Evolutionary conservation across 163 green algal species (phyloP), one percentile per base, ranked within the genome.

Genomic region (Smithsoniella earleae): DNA sequence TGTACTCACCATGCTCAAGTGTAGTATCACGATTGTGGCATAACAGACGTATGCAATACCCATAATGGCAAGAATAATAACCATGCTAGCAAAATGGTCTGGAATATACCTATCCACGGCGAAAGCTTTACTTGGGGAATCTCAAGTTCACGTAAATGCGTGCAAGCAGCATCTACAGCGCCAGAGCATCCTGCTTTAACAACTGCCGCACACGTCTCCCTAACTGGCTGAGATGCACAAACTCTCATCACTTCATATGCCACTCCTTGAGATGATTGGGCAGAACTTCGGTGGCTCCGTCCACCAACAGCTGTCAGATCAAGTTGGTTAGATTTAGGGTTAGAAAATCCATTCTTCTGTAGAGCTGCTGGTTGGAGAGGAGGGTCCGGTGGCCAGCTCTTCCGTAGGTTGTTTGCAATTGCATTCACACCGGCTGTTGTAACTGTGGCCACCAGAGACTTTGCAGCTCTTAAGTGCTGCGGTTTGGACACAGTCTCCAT

Each of bases 381-480:
- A n/a, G n/a, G n/a, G n/a, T 27, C 25, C 13, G 49, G 8, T 6
- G 49, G 25, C 8, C 49, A 49, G 13, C 40, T 49, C 40, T 49
- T 69, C 34, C 58, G 58, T 1, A 33, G 5, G 58, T 34, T 69
- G 25, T 38, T 30, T 4, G 34, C 58, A 5, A 36, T 31, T 43
- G 58, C 58, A 43, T 30, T 69, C 27, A 69, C 25, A 38, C 58
- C 34, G 31, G n/a, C 43, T 5, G 31, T n/a, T 30, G 30, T 45
- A 4, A 69, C 20, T 3, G 58, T 69, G 3, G 58, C 38, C 27
- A 36, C 58, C n/a, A 69, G 58, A 4, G 20, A 38, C 25, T 40
- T 74, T 44, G 83, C 79, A 2, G 75, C 75, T 36, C 83, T 77
- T 1, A 79, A 74, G 77, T 86, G 76, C 30, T 77, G 73, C 34